Conservation (phyloP, 768 basidiomycete genomes). For the Phaeolepiota aurea region DNA sequence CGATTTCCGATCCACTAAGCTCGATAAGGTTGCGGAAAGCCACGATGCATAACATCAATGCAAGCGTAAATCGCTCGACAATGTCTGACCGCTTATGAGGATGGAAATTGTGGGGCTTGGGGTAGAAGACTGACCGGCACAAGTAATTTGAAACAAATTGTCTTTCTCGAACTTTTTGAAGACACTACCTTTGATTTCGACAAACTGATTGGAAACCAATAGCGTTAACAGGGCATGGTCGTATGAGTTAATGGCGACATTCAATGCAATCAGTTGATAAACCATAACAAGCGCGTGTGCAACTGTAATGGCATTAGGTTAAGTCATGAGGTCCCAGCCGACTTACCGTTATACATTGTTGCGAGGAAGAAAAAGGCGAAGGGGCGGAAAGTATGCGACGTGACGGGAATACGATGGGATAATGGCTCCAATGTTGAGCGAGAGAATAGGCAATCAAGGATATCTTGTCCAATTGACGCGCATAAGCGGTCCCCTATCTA, state of each 20-base stretch:
- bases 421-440: constrained; percentile 77
- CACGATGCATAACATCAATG: constrained; percentile 85
- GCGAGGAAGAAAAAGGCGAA: constrained; percentile 80
- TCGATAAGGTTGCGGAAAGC: constrained; percentile 94
- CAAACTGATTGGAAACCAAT: constrained; percentile 95
- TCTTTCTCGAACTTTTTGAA: constrained; percentile 99
- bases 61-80: constrained; percentile 91
- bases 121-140: constrained; percentile 68
- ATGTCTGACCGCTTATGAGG: constrained; percentile 57
- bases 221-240: constrained; percentile 92
- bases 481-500: constrained; percentile 94
- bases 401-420: constrained; percentile 52
- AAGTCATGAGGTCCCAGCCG: not conserved
- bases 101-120: too few relatives aligned
- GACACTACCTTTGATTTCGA: constrained; percentile 98
- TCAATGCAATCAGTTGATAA: constrained; percentile 89
- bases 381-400: constrained; percentile 65
- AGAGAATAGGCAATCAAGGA: constrained; percentile 93
- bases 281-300: constrained; percentile 91
- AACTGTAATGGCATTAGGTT: constrained; percentile 34
- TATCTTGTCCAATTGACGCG: constrained; percentile 95
- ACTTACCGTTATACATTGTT: constrained; percentile 72
- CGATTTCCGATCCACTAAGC: constrained; percentile 83
- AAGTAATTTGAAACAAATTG: constrained; percentile 96
- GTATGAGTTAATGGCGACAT: constrained; percentile 97